Evolutionary conservation across 2,329 filamentous ascomycete genomes (phyloP).

Genomic region (Trichoderma pleuroti): DNA sequence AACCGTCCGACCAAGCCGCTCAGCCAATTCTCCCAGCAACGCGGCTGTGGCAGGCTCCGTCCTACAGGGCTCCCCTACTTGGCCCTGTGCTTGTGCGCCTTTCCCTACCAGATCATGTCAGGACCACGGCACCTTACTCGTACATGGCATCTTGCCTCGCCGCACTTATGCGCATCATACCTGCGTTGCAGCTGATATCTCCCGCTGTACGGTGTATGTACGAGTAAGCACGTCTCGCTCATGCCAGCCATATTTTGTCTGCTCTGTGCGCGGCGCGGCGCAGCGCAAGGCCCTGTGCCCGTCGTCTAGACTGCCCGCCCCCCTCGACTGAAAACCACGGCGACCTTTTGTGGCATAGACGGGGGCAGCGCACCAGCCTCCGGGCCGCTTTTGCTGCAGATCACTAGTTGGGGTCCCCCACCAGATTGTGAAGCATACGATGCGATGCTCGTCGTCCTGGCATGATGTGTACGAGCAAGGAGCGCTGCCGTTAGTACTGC

Average conservation of each 20-base stretch:
- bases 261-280: not conserved
- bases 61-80: conserved; percentile 10
- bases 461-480: not conserved
- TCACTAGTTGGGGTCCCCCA: conserved; percentile 12
- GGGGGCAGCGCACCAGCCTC: conserved; percentile 13
- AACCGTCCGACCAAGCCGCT: not conserved
- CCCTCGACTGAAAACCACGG: conserved; percentile 17
- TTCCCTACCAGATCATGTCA: conserved; percentile 3
- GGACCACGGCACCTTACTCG: conserved; percentile 1
- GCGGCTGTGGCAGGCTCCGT: conserved; percentile 14
- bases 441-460: not conserved
- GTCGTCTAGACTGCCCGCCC: not conserved
- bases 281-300: not conserved
- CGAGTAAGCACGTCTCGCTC: not conserved
- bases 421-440: not conserved
- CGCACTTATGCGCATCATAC: conserved; percentile 38
- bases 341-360: conserved; percentile 8
- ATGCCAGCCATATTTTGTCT: not conserved
- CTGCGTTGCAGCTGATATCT: conserved; percentile 24
- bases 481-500: not conserved
- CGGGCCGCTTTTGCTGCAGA: conserved; percentile 19
- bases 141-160: not conserved
- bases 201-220: not conserved
- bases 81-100: conserved; percentile 1
- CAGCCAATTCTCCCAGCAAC: not conserved